A percentile compares a stretch with the other conserved stretches of the same genome.
Evolutionary conservation across 2,329 filamentous ascomycete species (phyloP).

Genomic region (Furcasterigmium furcatum): DNA sequence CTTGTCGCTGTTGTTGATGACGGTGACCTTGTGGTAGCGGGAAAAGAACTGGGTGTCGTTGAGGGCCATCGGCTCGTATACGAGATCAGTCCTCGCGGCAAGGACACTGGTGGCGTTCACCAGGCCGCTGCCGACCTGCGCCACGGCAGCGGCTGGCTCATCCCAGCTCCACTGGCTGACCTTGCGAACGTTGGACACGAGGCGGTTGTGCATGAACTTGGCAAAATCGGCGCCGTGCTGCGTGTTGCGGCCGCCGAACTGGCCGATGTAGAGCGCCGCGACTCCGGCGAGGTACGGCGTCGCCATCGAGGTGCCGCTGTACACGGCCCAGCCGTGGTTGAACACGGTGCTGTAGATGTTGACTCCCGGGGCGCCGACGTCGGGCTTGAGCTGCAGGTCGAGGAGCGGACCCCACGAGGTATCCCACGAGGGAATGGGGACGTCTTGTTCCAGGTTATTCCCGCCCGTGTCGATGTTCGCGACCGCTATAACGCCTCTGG

Average conservation of each 20-base stretch:
- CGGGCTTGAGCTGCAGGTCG: slow-evolving; percentile 38
- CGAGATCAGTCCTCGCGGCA: slow-evolving; percentile 28
- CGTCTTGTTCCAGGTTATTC: slow-evolving; percentile 20
- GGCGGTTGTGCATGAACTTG: slow-evolving; percentile 9
- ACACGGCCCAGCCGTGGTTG: slow-evolving; percentile 23
- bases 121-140: slow-evolving; percentile 34
- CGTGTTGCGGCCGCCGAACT: slow-evolving; percentile 18
- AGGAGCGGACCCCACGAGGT: slow-evolving; percentile 40
- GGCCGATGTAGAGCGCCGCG: slow-evolving; percentile 26
- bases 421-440: slow-evolving; percentile 24
- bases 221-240: slow-evolving; percentile 11
- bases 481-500: slow-evolving; percentile 37
- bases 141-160: slow-evolving; percentile 22
- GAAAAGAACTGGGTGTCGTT: slow-evolving; percentile 38
- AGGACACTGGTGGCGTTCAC: slow-evolving; percentile 36
- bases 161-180: not conserved
- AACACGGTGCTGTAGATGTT: slow-evolving; percentile 38
- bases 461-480: slow-evolving; percentile 33
- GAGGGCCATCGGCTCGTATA: slow-evolving; percentile 33
- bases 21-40: slow-evolving; percentile 12
- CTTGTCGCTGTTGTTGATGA: slow-evolving; percentile 7
- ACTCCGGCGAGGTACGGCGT: slow-evolving; percentile 37
- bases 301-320: slow-evolving; percentile 43
- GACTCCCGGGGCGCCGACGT: slow-evolving; percentile 35
- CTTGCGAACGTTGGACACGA: slow-evolving; percentile 9